Evolutionary conservation across 257 asterid genomes (phyloP), one percentile per base, ranked within the genome.

Genomic region (Paulownia fortunei): DNA sequence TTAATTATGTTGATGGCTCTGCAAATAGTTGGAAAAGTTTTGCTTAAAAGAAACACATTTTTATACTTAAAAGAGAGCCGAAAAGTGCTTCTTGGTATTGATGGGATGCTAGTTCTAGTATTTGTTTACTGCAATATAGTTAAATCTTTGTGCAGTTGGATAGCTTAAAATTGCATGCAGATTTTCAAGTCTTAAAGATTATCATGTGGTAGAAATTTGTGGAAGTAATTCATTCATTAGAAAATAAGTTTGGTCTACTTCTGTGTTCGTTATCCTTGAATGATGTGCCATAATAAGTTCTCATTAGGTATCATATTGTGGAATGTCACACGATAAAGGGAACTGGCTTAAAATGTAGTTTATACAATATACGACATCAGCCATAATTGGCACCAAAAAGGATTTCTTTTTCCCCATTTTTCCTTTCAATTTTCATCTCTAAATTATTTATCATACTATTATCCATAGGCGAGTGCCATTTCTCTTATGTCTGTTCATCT

Each of bases 401-500:
- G 36, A 5, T 6, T 18, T 46, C 30, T 8, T 65, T 4, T 15
- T 2, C 19, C 49, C 30, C 63, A n/a, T 66, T 42, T 36, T 26
- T 19, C 3, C 21, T 55, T 70, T 26, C 47, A 39, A 4, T 47
- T 13, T 39, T 26, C 69, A 36, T 69, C 13, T 44, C 37, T 36
- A 8, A 27, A 52, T 47, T 55, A 27, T 72, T 37, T 19, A 5
- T 27, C 24, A 7, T 37, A 24, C 73, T 69, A 76, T 56, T 44
- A 34, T 74, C 13, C 30, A 5, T 21, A 37, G 44, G 69, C n/a
- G 56, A 78, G 24, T 78, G 27, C 37, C 64, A 18, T 63, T 72
- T 59, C 80, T 41, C 80, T 82, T 47, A 80, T 32, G 27, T 67
- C 18, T 46, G 15, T 44, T 68, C 32, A 24, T 65, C 26, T 56